Evolutionary conservation across 208 protist species (phyloP), one percentile per base, ranked within the genome.

Genomic region (Phytomonas sp.): DNA sequence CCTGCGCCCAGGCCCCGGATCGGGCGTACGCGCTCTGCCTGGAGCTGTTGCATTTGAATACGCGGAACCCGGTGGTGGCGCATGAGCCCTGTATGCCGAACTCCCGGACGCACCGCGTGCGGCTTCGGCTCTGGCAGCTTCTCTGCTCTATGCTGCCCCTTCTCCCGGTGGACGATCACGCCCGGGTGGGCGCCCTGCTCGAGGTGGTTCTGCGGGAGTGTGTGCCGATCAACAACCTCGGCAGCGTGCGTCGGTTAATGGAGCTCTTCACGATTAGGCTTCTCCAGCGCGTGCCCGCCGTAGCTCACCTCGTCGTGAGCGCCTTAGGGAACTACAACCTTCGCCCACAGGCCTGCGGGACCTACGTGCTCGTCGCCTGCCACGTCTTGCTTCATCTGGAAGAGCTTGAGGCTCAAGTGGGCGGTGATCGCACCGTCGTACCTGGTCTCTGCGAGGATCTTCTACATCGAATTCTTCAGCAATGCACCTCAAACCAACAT

Each of bases 81-180:
- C 79, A 83, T 65, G 85, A 90, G 78, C 88, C 91, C 28, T 96
- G 91, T 75, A 95, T 94, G 89, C 92, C 92, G 33, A 96, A 96
- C 78, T 92, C 84, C n/a, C 79, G 77, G 33, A 78, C 89, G 28
- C 92, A 96, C 77, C 92, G 89, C 46, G 81, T 72, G 34, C 89
- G 92, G 66, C 79, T 96, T 67, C 87, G 92, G 46, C 73, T 95
- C 23, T 96, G 92, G 89, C 92, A 96, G 73, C 78, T 95, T n/a
- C 69, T 94, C 4, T 89, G 82, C 53, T 76, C 84, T 29, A 62
- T 96, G 64, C 70, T 90, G 59, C 89, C 89, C 1, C 76, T 84
- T 60, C 63, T 96, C 40, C 68, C 77, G n/a, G 66, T 33, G 56
- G 66, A 31, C 65, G 29, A 65, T 68, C 63, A 68, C 61, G 56